Evolutionary conservation across 1,139 yeast species (phyloP), one percentile per base, ranked within the genome.

Genomic region (Hyphopichia fennica): DNA sequence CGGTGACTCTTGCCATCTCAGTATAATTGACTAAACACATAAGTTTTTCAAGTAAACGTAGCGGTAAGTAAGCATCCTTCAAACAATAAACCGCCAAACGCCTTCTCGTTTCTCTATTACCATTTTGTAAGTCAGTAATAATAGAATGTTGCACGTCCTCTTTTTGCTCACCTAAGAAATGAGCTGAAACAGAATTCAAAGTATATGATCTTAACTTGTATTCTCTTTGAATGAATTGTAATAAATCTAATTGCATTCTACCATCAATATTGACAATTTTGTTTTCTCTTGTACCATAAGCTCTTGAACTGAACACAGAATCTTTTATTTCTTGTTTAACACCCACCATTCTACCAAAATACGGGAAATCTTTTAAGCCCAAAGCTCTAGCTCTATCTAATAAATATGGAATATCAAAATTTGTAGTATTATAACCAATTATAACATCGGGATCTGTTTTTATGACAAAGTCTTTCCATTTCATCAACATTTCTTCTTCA

Each of bases 1-100:
- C 99, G 0, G 99, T 93, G 32, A 95, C 99, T 70, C 99, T 86
- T 1, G 99, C 97, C 99, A 95, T 95, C 67, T 95, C 99, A 0
- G 98, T 91, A 63, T 95, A 93, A 56, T 95, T 95, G 46, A 95
- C 96, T 48, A 95, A 72, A 56, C 97, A 91, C 99, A 95, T 95
- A 41, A 95, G 75, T 56, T 91, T 95, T 52, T 91, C 97, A 58
- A 93, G 67, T 33, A 95, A 72, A 50, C 99, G 70, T 56, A 93
- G 61, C 0, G 99, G 99, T 38, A 95, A 71, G 58, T 86, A 91
- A 0, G 99, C 96, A 72, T 95, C 99, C 57, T 95, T 95, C 56
- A 95, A 72, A 75, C 99, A 95, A 63, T 95, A 95, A 5, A 93
- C 98, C 0, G 99, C 99, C 54, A 95, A 72, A 48, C 99, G 79